Base-by-base conservation (phyloP, 257 asterid genomes). In the Henckelia pumila region DNA sequence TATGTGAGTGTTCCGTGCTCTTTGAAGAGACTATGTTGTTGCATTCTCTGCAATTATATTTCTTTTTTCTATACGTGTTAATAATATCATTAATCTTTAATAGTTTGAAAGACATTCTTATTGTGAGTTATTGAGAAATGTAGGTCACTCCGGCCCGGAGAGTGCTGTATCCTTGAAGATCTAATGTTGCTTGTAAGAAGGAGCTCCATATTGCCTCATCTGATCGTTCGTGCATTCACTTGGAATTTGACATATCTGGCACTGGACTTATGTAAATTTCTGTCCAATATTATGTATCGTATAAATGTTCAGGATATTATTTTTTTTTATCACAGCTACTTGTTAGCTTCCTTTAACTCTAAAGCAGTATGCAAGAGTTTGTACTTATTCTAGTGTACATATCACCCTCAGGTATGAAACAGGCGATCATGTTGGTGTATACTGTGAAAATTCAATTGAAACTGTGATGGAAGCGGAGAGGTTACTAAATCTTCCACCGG, bases 351-450 rank as follows among this genome's bases (percentile, higher is more conserved):
- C n/a, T 40, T 40, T 4, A 6, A 40, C 50, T 40, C 50, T 11
- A 40, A 40, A 40, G 50, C 69, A 55, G 20, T 55, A 25, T 19
- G 63, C 57, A 14, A 22, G 8, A 33, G 61, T 55, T 68, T 33
- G n/a, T 78, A 29, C 14, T 70, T 66, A 32, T 44, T 26, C 67
- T 73, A 70, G 5, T 70, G 67, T 25, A 56, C 40, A 40, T 47
- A 52, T 64, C 28, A 57, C 53, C 55, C 68, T 75, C 86, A 94
- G 99, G 53, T 94, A 94, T 60, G 98, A 89, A 77, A 94, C 99
- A 0, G 99, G 99, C 21, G 99, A 94, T 66, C 99, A 94, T 69
- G 95, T 91, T n/a, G 99, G 99, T 70, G 97, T 94, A 44, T 86
- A 66, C 86, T 87, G 95, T 77, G 99, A 94, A 73, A 94, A 94